Evolutionary conservation across 2,329 filamentous ascomycete species (phyloP).

Genomic region (Neospermospora avenae): DNA sequence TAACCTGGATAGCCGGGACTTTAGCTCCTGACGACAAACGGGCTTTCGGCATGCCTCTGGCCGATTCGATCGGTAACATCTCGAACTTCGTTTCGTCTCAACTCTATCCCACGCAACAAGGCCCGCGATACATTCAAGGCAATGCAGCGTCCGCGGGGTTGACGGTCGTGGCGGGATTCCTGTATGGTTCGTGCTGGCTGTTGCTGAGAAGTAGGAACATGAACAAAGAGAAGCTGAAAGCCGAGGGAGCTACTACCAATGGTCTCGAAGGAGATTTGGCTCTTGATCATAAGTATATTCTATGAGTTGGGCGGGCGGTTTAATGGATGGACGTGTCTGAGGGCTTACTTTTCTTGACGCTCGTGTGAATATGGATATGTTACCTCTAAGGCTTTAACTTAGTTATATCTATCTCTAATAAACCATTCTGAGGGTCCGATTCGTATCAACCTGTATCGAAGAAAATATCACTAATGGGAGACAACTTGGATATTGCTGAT

Average conservation of each 20-base stretch:
- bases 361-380: no score
- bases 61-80: conserved; percentile 33
- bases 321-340: no score
- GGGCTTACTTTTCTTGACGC: no score
- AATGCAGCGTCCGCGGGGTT: conserved; percentile 31
- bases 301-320: no score
- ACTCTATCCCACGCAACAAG: conserved; percentile 35
- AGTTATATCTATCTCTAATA: no score
- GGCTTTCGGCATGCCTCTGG: conserved; percentile 33
- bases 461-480: no score
- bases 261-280: conserved; percentile 30
- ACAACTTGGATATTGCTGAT: no score
- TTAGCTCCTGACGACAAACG: conserved; percentile 36
- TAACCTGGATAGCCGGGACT: conserved; percentile 37
- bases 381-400: no score
- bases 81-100: conserved; percentile 35
- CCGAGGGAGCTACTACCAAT: conserved; percentile 31
- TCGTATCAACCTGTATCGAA: no score
- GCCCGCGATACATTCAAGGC: conserved; percentile 34
- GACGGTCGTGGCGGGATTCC: conserved; percentile 27
- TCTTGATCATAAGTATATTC: conserved; percentile 29
- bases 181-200: conserved; percentile 29
- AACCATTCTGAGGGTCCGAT: no score
- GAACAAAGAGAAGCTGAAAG: conserved; percentile 32
- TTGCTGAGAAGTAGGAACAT: conserved; percentile 31